phyloP scores from a whole-genome alignment of 306 rosid genomes.

The Ceratonia siliqua region DNA sequence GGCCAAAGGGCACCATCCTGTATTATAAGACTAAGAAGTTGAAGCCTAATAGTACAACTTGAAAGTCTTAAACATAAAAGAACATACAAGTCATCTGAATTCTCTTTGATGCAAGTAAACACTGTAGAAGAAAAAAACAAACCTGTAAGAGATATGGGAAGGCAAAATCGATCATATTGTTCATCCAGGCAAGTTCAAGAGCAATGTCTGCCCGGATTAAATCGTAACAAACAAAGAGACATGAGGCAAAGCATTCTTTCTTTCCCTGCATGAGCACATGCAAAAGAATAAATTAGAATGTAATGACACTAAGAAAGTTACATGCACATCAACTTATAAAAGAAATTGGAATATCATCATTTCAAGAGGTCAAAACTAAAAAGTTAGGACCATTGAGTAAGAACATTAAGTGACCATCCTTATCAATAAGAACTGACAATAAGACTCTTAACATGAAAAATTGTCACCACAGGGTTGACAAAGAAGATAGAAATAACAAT shows the following conservation, averaged over 20 bases:
- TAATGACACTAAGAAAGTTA: not conserved
- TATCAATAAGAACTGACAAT: not conserved
- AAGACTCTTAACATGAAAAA: constrained; percentile 15
- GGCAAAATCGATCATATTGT: constrained; percentile 94
- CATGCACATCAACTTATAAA: not conserved
- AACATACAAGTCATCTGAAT: constrained; percentile 18
- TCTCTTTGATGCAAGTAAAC: constrained; percentile 5
- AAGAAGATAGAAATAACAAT: not conserved
- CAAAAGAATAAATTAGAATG: constrained; percentile 35
- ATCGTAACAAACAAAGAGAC: constrained; percentile 97
- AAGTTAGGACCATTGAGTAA: not conserved
- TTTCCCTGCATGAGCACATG: constrained; percentile 72
- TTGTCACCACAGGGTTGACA: constrained; percentile 1
- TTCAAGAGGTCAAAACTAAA: not conserved
- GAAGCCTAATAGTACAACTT: constrained; percentile 26
- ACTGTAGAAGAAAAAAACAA: constrained; percentile 20
- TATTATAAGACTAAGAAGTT: not conserved
- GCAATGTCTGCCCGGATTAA: constrained; percentile 78
- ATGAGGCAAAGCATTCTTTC: constrained; percentile 99
- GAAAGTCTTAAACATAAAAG: not conserved
- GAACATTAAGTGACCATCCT: constrained; percentile 14
- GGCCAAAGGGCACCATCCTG: not conserved
- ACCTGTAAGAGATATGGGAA: constrained; percentile 99
- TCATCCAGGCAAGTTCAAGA: constrained; percentile 97
- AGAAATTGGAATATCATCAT: constrained; percentile 1